These are phyloP conservation scores for Chaetothyriales sp. DNA, from an alignment of 2,329 filamentous ascomycete species.

Conservation along the genomic window DNA sequence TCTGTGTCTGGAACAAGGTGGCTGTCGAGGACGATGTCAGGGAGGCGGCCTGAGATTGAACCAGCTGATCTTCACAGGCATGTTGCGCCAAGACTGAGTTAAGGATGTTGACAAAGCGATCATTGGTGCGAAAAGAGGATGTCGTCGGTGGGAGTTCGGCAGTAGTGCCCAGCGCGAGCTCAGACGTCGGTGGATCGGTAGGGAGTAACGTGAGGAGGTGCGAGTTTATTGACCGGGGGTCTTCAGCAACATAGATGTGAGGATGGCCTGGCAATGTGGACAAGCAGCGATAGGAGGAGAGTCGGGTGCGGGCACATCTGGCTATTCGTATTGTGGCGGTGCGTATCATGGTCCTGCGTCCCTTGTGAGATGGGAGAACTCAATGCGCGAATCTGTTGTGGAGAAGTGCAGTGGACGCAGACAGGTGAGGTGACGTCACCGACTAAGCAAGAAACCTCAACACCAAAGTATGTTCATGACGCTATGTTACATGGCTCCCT, in stretches of 20 bases:
- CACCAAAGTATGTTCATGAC: no score
- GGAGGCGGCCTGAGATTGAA: slow-evolving; percentile 43
- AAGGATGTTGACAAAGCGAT: slow-evolving; percentile 39
- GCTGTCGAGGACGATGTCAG: slow-evolving; percentile 43
- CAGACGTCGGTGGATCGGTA: slow-evolving; percentile 36
- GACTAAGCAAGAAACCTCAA: no score
- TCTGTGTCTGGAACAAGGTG: slow-evolving; percentile 19
- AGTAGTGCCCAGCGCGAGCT: slow-evolving; percentile 39
- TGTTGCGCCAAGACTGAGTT: slow-evolving; percentile 40
- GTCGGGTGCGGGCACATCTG: not conserved
- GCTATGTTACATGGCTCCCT: no score
- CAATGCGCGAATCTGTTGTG: no score
- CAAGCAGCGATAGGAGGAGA: not conserved
- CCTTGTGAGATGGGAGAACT: no score
- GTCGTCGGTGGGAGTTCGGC: slow-evolving; percentile 41
- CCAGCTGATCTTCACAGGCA: slow-evolving; percentile 40
- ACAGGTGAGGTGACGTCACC: no score
- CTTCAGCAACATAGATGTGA: slow-evolving; percentile 21
- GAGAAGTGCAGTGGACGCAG: no score
- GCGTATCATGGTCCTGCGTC: not conserved
- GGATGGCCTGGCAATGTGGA: slow-evolving; percentile 11
- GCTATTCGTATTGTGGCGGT: not conserved
- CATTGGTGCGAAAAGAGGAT: slow-evolving; percentile 41
- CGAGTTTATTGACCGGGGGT: slow-evolving; percentile 24
- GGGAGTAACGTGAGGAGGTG: slow-evolving; percentile 42